Conservation (phyloP, 805 yeast genomes). For the Schwanniomyces sp. region DNA sequence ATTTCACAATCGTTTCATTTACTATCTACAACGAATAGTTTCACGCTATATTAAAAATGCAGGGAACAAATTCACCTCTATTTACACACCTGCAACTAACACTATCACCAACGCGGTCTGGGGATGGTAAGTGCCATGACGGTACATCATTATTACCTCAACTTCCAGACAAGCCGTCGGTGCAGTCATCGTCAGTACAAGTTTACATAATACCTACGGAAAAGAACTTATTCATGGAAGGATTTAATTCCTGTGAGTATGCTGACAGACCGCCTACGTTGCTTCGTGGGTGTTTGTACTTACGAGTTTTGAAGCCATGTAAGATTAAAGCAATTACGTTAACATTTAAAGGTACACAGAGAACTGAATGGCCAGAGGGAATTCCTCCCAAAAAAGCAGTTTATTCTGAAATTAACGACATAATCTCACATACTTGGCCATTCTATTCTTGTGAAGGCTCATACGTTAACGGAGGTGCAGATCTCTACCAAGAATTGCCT, state of each 20-base stretch:
- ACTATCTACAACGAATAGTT: not conserved
- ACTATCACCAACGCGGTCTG: constrained; percentile 10
- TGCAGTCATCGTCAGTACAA: constrained; percentile 64
- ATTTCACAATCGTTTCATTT: not conserved
- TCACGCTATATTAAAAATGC: constrained; percentile 1
- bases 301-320: constrained; percentile 69
- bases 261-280: constrained; percentile 71
- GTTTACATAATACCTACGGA: constrained; percentile 78
- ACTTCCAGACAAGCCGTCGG: constrained; percentile 56
- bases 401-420: constrained; percentile 60
- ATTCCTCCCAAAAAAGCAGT: constrained; percentile 84
- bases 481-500: constrained; percentile 35
- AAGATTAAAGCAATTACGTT: constrained; percentile 66
- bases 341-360: constrained; percentile 62
- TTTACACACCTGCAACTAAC: constrained; percentile 27
- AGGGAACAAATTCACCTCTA: constrained; percentile 23
- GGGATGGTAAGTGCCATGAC: constrained; percentile 4
- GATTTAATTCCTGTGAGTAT: constrained; percentile 68
- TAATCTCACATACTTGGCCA: constrained; percentile 88
- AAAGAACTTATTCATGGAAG: constrained; percentile 76
- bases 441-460: constrained; percentile 49
- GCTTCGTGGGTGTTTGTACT: constrained; percentile 73
- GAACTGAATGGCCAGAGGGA: constrained; percentile 98
- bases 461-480: constrained; percentile 46
- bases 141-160: constrained; percentile 36